Base-by-base conservation (phyloP, 106 monocot species). In the Chionographis japonica region DNA sequence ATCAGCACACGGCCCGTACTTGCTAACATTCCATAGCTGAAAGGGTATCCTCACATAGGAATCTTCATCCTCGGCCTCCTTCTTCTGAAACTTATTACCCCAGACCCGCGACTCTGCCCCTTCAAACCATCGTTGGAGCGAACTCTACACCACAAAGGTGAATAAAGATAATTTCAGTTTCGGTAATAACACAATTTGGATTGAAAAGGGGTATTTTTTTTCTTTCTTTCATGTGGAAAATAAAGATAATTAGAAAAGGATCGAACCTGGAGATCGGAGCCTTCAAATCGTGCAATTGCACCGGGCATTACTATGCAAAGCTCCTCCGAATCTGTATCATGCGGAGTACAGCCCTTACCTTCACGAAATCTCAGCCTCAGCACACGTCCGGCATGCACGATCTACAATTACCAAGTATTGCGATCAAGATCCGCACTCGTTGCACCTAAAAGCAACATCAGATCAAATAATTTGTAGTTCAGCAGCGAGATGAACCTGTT, bases 1-100 rank as follows among this genome's bases (percentile, higher is more conserved):
- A 89, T 97, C 97, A 64, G 77, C 79, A 69, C 89, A 97, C 42
- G 76, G 70, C 19, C 92, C 89, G 57, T 68, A 87, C 62, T 97
- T 97, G 51, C 72, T 76, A 41, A 97, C 81, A 68, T 81, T 92
- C 97, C 97, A 97, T 11, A 92, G 53, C 65, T 86, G 84, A 70
- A 77, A 89, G 4, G 92, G 86, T 74, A 97, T 59, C 54, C 57
- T 84, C 61, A 39, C 66, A 78, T 67, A 72, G 10, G 80, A 74
- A 73, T 65, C 69, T 0, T 72, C 78, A 39, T 80, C 79, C 53
- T 67, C 86, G 41, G 64, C 75, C 20, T 80, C 70, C 60, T 60
- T 61, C 35, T 67, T 68, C 18, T 60, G 57, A 71, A 72, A 46
- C 64, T 68, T 79, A 27, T 36, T 17, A 39, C 84, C 84, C 84